Evolutionary conservation across 176 grass and related monocot genomes (phyloP).

Genomic region (Urochloa ruziziensis): DNA sequence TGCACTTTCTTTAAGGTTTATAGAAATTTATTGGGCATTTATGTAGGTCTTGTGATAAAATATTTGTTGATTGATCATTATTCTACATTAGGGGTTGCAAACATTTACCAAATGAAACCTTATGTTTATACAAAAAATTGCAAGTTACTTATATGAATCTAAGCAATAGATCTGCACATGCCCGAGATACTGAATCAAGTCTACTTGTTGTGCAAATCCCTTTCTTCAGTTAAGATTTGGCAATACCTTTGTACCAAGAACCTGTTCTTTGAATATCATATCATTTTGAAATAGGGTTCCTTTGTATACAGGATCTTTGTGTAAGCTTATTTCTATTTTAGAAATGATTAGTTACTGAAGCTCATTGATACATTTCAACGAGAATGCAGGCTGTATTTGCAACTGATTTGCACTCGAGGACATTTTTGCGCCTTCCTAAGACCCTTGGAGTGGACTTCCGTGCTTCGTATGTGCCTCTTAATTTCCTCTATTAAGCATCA

Average conservation of each 20-base stretch:
- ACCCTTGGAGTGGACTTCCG: slow-evolving; percentile 96
- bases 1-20: neutral
- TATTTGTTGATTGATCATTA: neutral
- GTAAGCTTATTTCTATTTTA: neutral
- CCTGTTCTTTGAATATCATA: neutral
- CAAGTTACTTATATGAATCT: neutral
- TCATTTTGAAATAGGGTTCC: neutral
- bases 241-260: neutral
- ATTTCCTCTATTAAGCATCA: slow-evolving; percentile 20
- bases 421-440: slow-evolving; percentile 87
- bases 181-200: neutral
- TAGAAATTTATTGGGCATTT: neutral
- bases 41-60: neutral
- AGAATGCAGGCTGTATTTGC: slow-evolving; percentile 82
- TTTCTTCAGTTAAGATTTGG: slow-evolving; percentile 1
- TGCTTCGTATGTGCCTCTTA: slow-evolving; percentile 74
- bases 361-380: slow-evolving; percentile 3
- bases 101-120: neutral
- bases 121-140: neutral
- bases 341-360: neutral
- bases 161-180: neutral
- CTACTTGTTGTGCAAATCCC: neutral
- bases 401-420: slow-evolving; percentile 88
- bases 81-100: neutral
- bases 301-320: slow-evolving; percentile 5